Evolutionary conservation across 495 filamentous ascomycete species (phyloP).

Genomic region (Penicillium robsamsonii): DNA sequence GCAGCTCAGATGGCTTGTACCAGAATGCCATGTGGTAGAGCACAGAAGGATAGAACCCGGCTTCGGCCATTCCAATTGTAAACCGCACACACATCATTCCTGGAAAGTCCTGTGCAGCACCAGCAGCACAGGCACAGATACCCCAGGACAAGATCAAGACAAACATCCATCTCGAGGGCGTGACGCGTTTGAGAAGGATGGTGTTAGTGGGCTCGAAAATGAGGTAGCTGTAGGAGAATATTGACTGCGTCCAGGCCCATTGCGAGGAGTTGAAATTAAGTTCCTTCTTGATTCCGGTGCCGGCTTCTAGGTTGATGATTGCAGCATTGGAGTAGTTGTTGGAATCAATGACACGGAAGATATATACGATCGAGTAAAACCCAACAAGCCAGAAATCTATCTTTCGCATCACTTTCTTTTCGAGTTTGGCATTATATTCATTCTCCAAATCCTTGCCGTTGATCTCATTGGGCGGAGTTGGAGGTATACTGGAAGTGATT

Average conservation of each 20-base stretch:
- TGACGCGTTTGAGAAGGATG: constrained; percentile 32
- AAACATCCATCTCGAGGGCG: constrained; percentile 46
- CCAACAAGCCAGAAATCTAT: constrained; percentile 44
- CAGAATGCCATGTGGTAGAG: constrained; percentile 44
- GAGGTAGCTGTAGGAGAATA: constrained; percentile 43
- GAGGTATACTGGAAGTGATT: constrained; percentile 6
- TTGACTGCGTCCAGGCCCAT: constrained; percentile 45
- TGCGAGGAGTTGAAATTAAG: constrained; percentile 34
- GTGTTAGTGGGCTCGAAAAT: constrained; percentile 45
- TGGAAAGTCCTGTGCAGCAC: constrained; percentile 35
- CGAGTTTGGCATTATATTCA: constrained; percentile 15
- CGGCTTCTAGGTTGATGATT: constrained; percentile 47
- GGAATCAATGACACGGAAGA: constrained; percentile 42
- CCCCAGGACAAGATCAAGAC: constrained; percentile 42
- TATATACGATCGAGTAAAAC: constrained; percentile 44
- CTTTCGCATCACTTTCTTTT: constrained; percentile 36
- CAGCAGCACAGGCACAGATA: constrained; percentile 34
- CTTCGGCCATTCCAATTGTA: constrained; percentile 41
- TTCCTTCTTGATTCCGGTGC: constrained; percentile 44
- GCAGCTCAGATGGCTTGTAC: constrained; percentile 40
- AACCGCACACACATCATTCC: constrained; percentile 44
- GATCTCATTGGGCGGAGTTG: constrained; percentile 10
- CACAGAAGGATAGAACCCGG: constrained; percentile 40
- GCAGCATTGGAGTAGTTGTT: constrained; percentile 46
- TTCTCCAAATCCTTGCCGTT: not conserved